A percentile compares a stretch with the other conserved stretches of the same genome.
Evolutionary conservation across 2,329 filamentous ascomycete species (phyloP).

Genomic region (Aureobasidium lini): DNA sequence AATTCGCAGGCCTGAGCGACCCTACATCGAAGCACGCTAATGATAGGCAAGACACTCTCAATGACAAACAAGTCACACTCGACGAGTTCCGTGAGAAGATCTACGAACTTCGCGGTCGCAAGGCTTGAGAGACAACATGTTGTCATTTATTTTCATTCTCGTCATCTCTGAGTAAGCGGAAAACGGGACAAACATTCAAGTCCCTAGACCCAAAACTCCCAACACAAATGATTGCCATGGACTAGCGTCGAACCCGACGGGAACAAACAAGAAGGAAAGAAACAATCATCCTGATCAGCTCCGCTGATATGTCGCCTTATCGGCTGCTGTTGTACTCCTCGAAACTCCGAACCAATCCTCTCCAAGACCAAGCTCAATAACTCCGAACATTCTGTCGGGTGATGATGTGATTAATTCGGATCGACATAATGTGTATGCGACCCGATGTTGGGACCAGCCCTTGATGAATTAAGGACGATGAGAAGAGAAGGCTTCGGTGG

Average conservation of each 20-base stretch:
- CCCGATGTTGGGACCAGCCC: neutral
- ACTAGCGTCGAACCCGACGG: neutral
- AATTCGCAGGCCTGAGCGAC: neutral
- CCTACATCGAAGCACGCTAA: neutral
- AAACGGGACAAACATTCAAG: neutral
- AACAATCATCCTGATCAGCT: neutral
- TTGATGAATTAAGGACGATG: neutral
- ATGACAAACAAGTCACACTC: neutral
- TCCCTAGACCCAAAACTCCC: neutral
- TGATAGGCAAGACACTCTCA: neutral
- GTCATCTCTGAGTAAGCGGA: conserved; percentile 3
- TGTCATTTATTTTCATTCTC: neutral
- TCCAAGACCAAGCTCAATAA: neutral
- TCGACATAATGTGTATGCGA: neutral
- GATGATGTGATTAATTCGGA: neutral
- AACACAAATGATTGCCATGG: neutral
- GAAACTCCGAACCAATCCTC: neutral
- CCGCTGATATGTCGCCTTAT: neutral
- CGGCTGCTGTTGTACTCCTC: neutral
- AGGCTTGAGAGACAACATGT: neutral
- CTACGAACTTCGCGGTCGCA: conserved; percentile 1
- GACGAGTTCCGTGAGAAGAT: conserved; percentile 1
- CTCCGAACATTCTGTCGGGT: neutral
- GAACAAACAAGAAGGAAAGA: neutral
- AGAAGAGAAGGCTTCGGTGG: conserved; percentile 10